Evolutionary conservation across 768 basidiomycete genomes (phyloP).

Genomic region (Auricularia sp.): DNA sequence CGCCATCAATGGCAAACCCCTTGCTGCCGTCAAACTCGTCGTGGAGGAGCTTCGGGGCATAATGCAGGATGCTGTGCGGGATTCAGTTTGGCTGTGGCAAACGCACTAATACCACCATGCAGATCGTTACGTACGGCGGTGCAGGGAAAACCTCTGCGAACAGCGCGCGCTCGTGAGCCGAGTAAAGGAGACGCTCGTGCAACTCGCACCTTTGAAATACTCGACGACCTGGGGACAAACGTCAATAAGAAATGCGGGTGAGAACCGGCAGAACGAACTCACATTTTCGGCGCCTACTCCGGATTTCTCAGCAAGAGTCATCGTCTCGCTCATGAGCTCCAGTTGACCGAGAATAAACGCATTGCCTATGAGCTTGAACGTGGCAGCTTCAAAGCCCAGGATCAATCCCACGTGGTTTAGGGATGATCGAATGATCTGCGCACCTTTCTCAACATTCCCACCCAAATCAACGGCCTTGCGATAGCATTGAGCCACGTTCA

Average conservation of each 20-base stretch:
- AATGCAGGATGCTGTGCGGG: conserved; percentile 36
- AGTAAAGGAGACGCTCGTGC: conserved; percentile 1
- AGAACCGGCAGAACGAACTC: background rate
- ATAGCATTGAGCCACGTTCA: background rate
- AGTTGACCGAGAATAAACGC: conserved; percentile 66
- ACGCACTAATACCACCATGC: background rate
- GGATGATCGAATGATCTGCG: background rate
- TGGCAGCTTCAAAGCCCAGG: conserved; percentile 36
- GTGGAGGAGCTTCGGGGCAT: conserved; percentile 59
- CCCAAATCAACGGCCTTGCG: conserved; percentile 48
- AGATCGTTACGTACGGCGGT: conserved; percentile 34
- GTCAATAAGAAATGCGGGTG: background rate
- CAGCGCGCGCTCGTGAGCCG: conserved; percentile 10
- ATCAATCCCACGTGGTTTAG: background rate
- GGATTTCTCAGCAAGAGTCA: conserved; percentile 76
- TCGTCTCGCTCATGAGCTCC: conserved; percentile 73
- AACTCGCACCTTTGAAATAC: conserved; percentile 45
- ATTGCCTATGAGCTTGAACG: conserved; percentile 73
- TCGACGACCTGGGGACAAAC: conserved; percentile 18
- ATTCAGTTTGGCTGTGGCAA: background rate
- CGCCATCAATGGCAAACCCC: conserved; percentile 79
- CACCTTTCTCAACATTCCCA: conserved; percentile 75
- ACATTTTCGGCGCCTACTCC: conserved; percentile 63
- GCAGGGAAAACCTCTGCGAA: conserved; percentile 56
- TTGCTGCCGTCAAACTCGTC: conserved; percentile 64